phyloP scores from a whole-genome alignment of 495 filamentous ascomycete species.

The Aspergillus haitiensis region DNA sequence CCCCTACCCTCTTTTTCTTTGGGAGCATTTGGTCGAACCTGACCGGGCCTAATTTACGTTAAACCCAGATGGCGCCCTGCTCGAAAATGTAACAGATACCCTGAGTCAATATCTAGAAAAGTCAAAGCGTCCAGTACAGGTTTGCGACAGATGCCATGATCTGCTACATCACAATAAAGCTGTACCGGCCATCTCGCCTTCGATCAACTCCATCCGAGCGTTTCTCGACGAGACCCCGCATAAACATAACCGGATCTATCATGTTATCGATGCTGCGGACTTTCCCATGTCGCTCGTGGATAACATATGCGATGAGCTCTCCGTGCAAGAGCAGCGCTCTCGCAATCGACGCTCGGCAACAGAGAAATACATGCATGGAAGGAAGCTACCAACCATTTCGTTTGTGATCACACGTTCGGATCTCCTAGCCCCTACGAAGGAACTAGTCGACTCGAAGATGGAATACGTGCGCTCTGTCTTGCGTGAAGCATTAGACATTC shows the following conservation, averaged over 20 bases:
- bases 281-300: constrained; percentile 90
- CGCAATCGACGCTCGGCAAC: constrained; percentile 70
- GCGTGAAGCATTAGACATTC: constrained; percentile 64
- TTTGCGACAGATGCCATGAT: constrained; percentile 86
- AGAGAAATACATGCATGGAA: constrained; percentile 60
- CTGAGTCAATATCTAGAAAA: constrained; percentile 22
- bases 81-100: constrained; percentile 39
- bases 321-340: constrained; percentile 64
- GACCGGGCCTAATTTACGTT: no score
- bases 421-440: constrained; percentile 74
- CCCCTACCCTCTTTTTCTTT: constrained; percentile 12
- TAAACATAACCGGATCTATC: constrained; percentile 89
- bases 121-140: constrained; percentile 32
- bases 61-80: constrained; percentile 40
- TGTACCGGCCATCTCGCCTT: constrained; percentile 70
- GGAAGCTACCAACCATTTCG: constrained; percentile 63
- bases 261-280: constrained; percentile 96
- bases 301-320: constrained; percentile 58
- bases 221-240: constrained; percentile 85
- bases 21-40: no score
- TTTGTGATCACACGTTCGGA: constrained; percentile 92
- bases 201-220: constrained; percentile 70
- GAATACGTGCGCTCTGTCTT: constrained; percentile 74
- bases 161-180: constrained; percentile 72
- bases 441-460: constrained; percentile 79